Conservation (phyloP, 1,139 yeast genomes). For the Saccharomycopsis crataegensis region DNA sequence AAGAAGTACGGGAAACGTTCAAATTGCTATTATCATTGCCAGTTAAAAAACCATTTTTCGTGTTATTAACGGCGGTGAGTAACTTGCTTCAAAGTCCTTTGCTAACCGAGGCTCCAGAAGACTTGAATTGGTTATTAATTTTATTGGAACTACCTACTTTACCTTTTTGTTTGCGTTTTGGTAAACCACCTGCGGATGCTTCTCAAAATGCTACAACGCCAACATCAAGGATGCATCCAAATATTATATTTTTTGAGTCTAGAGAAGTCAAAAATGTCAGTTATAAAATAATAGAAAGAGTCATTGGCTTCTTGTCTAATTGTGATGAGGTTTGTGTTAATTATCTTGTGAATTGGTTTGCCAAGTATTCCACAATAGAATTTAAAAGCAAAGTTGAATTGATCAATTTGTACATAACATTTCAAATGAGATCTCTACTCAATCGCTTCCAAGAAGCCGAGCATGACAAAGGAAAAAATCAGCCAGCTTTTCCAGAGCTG, state of each 20-base stretch:
- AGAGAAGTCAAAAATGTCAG: constrained; percentile 49
- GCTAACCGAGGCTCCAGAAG: constrained; percentile 30
- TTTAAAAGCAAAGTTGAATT: constrained; percentile 46
- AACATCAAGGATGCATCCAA: neutral
- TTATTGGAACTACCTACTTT: constrained; percentile 58
- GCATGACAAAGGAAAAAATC: neutral
- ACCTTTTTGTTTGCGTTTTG: constrained; percentile 36
- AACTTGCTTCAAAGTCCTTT: constrained; percentile 42
- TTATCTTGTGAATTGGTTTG: constrained; percentile 53
- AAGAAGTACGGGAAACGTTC: constrained; percentile 39
- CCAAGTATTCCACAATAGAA: constrained; percentile 34
- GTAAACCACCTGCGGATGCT: constrained; percentile 20
- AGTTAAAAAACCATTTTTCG: constrained; percentile 50
- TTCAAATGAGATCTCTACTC: constrained; percentile 41
- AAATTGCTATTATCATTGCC: constrained; percentile 42
- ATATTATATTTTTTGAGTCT: constrained; percentile 32
- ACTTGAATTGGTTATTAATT: constrained; percentile 49
- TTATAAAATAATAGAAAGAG: constrained; percentile 58
- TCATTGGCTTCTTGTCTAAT: constrained; percentile 59
- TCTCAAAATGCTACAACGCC: constrained; percentile 1
- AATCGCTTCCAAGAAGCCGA: constrained; percentile 21
- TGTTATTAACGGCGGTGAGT: constrained; percentile 42
- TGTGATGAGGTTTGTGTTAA: constrained; percentile 36
- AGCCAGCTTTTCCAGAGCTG: neutral
- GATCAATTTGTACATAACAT: constrained; percentile 56